phyloP scores from a whole-genome alignment of 192 early-diverging fungal genomes.

The Haplosporangium gracile region DNA sequence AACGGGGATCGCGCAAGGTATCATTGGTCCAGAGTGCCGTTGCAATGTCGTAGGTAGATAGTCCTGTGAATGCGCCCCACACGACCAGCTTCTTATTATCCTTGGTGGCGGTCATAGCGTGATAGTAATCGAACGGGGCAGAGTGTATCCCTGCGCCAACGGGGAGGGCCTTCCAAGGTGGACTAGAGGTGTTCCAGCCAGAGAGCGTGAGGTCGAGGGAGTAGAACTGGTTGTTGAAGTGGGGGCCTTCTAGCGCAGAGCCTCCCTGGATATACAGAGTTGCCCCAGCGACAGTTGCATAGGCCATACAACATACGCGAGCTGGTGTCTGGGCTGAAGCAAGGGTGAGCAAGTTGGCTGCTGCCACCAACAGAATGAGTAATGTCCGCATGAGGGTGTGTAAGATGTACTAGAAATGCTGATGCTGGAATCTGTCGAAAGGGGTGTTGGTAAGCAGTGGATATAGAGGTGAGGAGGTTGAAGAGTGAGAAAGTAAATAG shows the following conservation, averaged over 20 bases:
- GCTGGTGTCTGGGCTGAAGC: slow-evolving; percentile 1
- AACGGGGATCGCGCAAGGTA: not conserved
- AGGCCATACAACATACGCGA: slow-evolving; percentile 2
- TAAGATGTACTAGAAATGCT: not conserved
- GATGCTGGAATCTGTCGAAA: not conserved
- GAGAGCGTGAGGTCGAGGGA: slow-evolving; percentile 15
- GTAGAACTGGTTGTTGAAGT: slow-evolving; percentile 4
- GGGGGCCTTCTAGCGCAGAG: too few species aligned
- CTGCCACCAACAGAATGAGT: not conserved
- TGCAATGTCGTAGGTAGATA: slow-evolving; percentile 5
- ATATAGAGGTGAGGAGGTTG: not conserved
- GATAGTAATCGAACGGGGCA: not conserved
- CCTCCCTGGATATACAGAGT: slow-evolving; percentile 23
- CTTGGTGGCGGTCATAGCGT: slow-evolving; percentile 20
- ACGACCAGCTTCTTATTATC: slow-evolving; percentile 12
- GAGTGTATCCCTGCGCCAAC: not conserved
- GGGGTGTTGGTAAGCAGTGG: not conserved
- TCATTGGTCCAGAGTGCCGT: not conserved
- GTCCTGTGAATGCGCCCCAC: not conserved
- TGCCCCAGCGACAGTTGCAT: slow-evolving; percentile 1
- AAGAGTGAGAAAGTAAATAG: too few species aligned
- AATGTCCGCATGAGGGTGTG: not conserved
- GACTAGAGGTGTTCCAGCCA: slow-evolving; percentile 18
- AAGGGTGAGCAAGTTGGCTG: not conserved
- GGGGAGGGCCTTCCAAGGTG: slow-evolving; percentile 19